These are phyloP conservation scores for Beta corolliflora DNA, from an alignment of 179 eudicot genomes.

Conservation along the genomic window DNA sequence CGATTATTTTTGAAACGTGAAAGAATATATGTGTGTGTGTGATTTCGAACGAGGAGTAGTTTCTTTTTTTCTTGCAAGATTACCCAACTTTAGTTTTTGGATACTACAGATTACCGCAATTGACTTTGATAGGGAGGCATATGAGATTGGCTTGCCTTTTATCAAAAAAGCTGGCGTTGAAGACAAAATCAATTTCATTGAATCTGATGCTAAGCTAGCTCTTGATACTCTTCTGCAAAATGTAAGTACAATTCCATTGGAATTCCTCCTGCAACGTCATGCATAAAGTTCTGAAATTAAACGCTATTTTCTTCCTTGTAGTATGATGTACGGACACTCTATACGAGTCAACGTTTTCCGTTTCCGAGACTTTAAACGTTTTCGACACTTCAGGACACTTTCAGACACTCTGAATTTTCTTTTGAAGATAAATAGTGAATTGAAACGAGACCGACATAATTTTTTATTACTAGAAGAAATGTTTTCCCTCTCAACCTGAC, in stretches of 20 bases:
- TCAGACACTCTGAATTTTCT: too few relatives aligned
- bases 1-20: too few relatives aligned
- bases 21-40: too few relatives aligned
- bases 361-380: too few relatives aligned
- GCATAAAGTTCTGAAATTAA: background rate
- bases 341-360: too few relatives aligned
- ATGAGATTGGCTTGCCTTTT: slow-evolving; percentile 52
- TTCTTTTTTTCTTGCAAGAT: background rate
- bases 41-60: background rate
- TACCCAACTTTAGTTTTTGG: background rate
- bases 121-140: slow-evolving; percentile 46
- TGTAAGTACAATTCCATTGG: slow-evolving; percentile 20
- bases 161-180: slow-evolving; percentile 54
- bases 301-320: too few relatives aligned
- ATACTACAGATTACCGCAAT: slow-evolving; percentile 49
- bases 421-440: too few relatives aligned
- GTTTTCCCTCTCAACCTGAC: too few relatives aligned
- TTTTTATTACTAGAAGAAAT: too few relatives aligned
- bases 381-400: too few relatives aligned
- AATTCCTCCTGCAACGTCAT: background rate
- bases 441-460: too few relatives aligned
- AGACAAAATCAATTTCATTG: slow-evolving; percentile 51
- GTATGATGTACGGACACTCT: too few relatives aligned
- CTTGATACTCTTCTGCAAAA: slow-evolving; percentile 50
- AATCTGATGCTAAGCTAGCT: slow-evolving; percentile 42